Base-by-base conservation (phyloP, 2,329 filamentous ascomycete species). In the Phyllosticta paracitricarpa region DNA sequence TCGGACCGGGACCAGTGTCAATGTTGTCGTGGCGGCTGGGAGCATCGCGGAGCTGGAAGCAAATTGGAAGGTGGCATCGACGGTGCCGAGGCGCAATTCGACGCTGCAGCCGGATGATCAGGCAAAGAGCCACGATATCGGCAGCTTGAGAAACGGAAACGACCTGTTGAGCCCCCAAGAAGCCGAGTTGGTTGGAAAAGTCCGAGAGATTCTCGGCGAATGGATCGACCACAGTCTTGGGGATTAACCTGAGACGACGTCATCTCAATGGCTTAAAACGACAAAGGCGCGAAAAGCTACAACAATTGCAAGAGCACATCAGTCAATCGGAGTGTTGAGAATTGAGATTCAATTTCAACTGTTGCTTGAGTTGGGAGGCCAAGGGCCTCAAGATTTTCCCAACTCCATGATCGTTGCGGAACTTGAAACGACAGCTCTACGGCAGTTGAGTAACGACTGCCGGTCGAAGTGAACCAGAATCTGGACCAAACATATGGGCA, bases 211-310 rank as follows among this genome's bases (percentile, higher is more conserved):
- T 35, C 33, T 61, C 48, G 54, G 58, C 8, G n/a, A 61, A n/a
- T 61, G 58, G 58, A 26, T 61, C 24, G 54, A 61, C 40, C 26
- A 61, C 54, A 56, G 58, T 28, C 58, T 61, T 12, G 58, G 58
- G n/a, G 53, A 40, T 35, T 61, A 40, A 61, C 26, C 28, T 8
- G 2, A 4, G 28, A 30, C 28, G 28, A 30, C 28, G 28, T 30
- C 28, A 30, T 30, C 28, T 30, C 28, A 7, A 6, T 30, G 28
- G 28, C 28, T 30, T 7, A 30, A 8, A 30, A 30, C 28, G 28
- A 8, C 28, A 30, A 30, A 30, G 28, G 9, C 28, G 28, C 2
- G 9, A 30, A 30, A 22, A 22, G 19, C 2, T 22, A 22, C 19
- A 22, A 22, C 19, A 22, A 22, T 22, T 22, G 19, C 19, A 22